Evolutionary conservation across 2,329 filamentous ascomycete species (phyloP).

Genomic region (Colletotrichum aenigma): DNA sequence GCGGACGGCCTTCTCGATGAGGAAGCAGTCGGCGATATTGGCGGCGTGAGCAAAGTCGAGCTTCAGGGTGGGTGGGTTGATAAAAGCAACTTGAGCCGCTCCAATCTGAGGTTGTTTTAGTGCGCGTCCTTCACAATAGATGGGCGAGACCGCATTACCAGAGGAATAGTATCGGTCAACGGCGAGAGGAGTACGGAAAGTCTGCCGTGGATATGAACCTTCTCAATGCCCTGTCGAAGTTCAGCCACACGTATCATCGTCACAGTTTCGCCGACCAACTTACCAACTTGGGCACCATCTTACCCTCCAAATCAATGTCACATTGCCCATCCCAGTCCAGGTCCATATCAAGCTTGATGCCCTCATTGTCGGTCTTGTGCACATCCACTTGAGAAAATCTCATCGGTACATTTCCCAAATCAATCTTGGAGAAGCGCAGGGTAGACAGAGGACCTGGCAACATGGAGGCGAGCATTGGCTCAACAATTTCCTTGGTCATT

Average conservation of each 20-base stretch:
- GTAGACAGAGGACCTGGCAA: slow-evolving; percentile 47
- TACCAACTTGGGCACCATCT: slow-evolving; percentile 45
- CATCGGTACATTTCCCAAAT: slow-evolving; percentile 46
- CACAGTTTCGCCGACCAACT: neutral
- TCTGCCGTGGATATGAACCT: slow-evolving; percentile 46
- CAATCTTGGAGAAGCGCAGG: slow-evolving; percentile 49
- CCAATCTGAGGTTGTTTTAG: slow-evolving; percentile 40
- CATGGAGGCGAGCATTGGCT: slow-evolving; percentile 51
- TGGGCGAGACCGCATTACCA: slow-evolving; percentile 34
- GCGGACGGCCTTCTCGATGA: slow-evolving; percentile 46
- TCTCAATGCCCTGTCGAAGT: slow-evolving; percentile 44
- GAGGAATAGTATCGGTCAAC: slow-evolving; percentile 47
- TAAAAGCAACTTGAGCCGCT: slow-evolving; percentile 51
- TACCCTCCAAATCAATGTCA: slow-evolving; percentile 50
- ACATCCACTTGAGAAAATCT: slow-evolving; percentile 45
- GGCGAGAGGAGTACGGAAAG: slow-evolving; percentile 48
- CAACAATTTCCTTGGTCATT: slow-evolving; percentile 50
- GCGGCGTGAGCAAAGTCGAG: slow-evolving; percentile 53
- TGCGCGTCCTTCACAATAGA: neutral
- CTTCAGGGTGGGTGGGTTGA: slow-evolving; percentile 49
- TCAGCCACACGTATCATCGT: neutral
- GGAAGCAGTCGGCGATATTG: slow-evolving; percentile 44
- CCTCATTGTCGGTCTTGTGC: slow-evolving; percentile 44
- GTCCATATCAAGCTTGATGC: slow-evolving; percentile 54
- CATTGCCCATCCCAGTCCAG: slow-evolving; percentile 48